Conservation (phyloP, 305 asterid genomes). For the Fraxinus angustifolia region DNA sequence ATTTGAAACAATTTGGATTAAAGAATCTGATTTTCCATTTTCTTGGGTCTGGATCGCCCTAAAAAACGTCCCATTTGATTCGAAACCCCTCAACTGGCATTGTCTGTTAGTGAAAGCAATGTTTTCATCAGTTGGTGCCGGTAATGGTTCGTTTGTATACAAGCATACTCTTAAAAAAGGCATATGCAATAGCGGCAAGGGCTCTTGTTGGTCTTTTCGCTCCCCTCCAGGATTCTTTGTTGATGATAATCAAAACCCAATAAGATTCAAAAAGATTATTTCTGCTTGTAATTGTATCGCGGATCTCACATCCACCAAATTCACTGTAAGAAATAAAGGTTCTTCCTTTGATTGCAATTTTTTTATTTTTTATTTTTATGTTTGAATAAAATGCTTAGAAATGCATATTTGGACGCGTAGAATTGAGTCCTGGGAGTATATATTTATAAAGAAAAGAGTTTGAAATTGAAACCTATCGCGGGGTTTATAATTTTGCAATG, state of each 20-base stretch:
- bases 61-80: background rate
- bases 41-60: constrained; percentile 4
- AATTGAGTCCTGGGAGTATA: background rate
- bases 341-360: background rate
- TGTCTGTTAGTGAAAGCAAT: background rate
- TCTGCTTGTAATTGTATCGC: constrained; percentile 40
- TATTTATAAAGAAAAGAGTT: background rate
- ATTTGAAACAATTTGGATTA: background rate
- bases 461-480: background rate
- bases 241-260: constrained; percentile 18
- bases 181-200: constrained; percentile 7
- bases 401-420: background rate
- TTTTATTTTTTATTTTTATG: background rate
- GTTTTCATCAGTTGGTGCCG: constrained; percentile 20
- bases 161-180: constrained; percentile 13
- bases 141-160: constrained; percentile 25
- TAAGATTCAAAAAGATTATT: constrained; percentile 30
- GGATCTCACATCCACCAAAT: constrained; percentile 32
- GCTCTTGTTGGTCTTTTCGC: constrained; percentile 17
- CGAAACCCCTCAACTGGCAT: background rate
- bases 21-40: background rate
- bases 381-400: background rate
- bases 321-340: constrained; percentile 19
- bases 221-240: constrained; percentile 17
- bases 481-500: background rate